Conservation (phyloP, 1,284 basidiomycete species). For the Chondrostereum purpureum region DNA sequence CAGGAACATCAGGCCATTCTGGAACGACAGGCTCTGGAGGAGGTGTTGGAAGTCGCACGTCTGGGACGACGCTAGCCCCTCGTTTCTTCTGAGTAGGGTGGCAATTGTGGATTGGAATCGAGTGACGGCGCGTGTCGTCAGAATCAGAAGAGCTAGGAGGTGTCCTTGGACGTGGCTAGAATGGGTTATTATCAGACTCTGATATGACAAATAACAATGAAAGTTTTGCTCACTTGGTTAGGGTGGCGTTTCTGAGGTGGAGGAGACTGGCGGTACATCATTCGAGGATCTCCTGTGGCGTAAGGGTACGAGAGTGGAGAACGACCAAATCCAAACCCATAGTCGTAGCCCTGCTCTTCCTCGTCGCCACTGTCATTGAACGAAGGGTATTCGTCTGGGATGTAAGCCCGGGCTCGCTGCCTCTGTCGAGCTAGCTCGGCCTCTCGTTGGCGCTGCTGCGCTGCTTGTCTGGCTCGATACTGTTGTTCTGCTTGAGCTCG, state of each 20-base stretch:
- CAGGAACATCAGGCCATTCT: constrained; percentile 1
- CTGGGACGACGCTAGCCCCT: neutral
- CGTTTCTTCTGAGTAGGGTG: neutral
- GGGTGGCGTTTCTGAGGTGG: neutral
- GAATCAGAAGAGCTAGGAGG: too few species aligned
- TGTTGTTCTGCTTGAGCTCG: too few species aligned
- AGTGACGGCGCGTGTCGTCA: neutral
- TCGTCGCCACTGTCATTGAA: neutral
- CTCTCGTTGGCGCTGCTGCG: neutral
- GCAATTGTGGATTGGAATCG: neutral
- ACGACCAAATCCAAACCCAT: neutral
- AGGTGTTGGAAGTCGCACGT: neutral
- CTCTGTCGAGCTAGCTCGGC: neutral
- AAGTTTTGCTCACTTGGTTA: too few species aligned
- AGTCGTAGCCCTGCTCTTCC: neutral
- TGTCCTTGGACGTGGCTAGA: too few species aligned
- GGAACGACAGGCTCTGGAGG: constrained; percentile 1
- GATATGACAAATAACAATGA: too few species aligned
- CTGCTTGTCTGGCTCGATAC: neutral
- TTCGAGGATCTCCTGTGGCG: neutral
- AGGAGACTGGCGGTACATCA: neutral
- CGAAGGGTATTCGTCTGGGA: neutral
- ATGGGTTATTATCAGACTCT: too few species aligned
- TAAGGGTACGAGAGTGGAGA: neutral
- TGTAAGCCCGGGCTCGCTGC: neutral